Evolutionary conservation across 768 basidiomycete species (phyloP).

Genomic region (Termitomyces sp.): DNA sequence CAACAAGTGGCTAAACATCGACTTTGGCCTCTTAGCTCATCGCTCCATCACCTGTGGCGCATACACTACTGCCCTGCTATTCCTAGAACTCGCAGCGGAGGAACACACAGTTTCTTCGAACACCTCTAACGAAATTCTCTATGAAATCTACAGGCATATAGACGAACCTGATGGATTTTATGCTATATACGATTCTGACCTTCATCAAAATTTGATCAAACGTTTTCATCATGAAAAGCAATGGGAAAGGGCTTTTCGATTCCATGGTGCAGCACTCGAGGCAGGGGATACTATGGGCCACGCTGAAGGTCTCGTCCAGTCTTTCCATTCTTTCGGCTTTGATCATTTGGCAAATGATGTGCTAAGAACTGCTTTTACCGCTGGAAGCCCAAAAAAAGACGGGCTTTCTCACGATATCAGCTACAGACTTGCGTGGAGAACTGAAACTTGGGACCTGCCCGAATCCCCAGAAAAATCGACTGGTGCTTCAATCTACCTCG

Average conservation of each 20-base stretch:
- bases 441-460: slow-evolving; percentile 93
- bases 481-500: slow-evolving; percentile 65
- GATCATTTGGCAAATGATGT: slow-evolving; percentile 77
- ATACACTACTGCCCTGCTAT: slow-evolving; percentile 86
- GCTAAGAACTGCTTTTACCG: slow-evolving; percentile 38
- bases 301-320: slow-evolving; percentile 62
- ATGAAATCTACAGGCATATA: slow-evolving; percentile 90
- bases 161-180: slow-evolving; percentile 99
- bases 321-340: slow-evolving; percentile 89
- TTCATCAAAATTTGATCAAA: slow-evolving; percentile 74
- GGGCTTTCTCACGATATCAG: slow-evolving; percentile 41
- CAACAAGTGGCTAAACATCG: slow-evolving; percentile 78
- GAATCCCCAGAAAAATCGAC: slow-evolving; percentile 42
- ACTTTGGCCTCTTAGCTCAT: slow-evolving; percentile 64
- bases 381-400: slow-evolving; percentile 17
- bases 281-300: slow-evolving; percentile 39
- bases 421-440: slow-evolving; percentile 89
- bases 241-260: slow-evolving; percentile 87
- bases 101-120: slow-evolving; percentile 20
- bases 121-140: slow-evolving; percentile 65
- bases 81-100: slow-evolving; percentile 76
- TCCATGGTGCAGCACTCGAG: slow-evolving; percentile 83
- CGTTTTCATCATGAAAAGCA: slow-evolving; percentile 90
- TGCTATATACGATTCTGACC: slow-evolving; percentile 75
- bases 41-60: slow-evolving; percentile 75